Percentiles rank a stretch among this genome's conserved stretches.
Evolutionary conservation across 2,329 filamentous ascomycete genomes (phyloP).

Genomic region (Aspergillus sojae): DNA sequence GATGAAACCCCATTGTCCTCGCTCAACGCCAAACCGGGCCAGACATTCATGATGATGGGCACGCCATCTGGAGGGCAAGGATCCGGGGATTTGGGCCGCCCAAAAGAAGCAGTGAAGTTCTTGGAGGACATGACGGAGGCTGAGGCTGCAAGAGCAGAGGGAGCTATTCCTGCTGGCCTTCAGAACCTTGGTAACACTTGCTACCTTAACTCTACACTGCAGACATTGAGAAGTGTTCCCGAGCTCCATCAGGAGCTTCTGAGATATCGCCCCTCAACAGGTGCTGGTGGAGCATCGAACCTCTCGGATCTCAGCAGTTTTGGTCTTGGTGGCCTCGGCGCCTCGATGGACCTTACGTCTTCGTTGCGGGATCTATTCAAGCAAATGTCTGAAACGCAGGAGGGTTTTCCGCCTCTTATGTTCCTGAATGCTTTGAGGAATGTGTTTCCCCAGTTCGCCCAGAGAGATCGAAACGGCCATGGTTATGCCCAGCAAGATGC

Average conservation of each 20-base stretch:
- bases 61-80: slow-evolving; percentile 71
- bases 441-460: slow-evolving; percentile 89
- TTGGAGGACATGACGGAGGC: slow-evolving; percentile 97
- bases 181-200: slow-evolving; percentile 96
- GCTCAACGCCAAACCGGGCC: slow-evolving; percentile 81
- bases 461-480: slow-evolving; percentile 77
- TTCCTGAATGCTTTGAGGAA: slow-evolving; percentile 80
- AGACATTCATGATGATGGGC: slow-evolving; percentile 95
- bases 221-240: slow-evolving; percentile 83
- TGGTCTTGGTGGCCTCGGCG: slow-evolving; percentile 60
- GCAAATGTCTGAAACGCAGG: slow-evolving; percentile 85
- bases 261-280: slow-evolving; percentile 57
- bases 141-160: slow-evolving; percentile 78
- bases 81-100: slow-evolving; percentile 64
- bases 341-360: slow-evolving; percentile 70
- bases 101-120: slow-evolving; percentile 82
- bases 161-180: slow-evolving; percentile 83
- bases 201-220: slow-evolving; percentile 97
- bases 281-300: slow-evolving; percentile 30
- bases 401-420: slow-evolving; percentile 78
- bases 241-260: slow-evolving; percentile 81
- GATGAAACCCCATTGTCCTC: slow-evolving; percentile 87
- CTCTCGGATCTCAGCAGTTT: slow-evolving; percentile 54
- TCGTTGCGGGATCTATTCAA: slow-evolving; percentile 83
- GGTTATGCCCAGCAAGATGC: slow-evolving; percentile 98